Evolutionary conservation across 306 rosid species (phyloP).

Genomic region (Ormosia emarginata): DNA sequence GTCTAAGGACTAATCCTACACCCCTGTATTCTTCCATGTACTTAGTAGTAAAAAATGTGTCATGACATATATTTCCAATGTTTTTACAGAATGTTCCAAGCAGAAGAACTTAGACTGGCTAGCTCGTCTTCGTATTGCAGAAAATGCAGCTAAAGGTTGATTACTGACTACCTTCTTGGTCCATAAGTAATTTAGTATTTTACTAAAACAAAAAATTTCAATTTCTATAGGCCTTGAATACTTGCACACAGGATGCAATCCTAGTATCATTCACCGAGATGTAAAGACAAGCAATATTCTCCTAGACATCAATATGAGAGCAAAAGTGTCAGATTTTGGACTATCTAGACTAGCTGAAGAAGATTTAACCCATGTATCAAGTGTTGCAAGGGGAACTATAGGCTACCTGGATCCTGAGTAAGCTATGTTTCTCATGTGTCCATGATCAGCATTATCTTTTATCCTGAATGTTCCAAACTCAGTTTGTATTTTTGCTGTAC

Average conservation of each 20-base stretch:
- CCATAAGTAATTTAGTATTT: background rate
- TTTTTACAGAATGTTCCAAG: constrained; percentile 44
- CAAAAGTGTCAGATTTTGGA: constrained; percentile 90
- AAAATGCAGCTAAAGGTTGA: constrained; percentile 93
- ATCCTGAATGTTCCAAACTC: background rate
- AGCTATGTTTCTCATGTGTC: constrained; percentile 19
- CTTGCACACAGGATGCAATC: constrained; percentile 90
- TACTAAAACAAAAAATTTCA: constrained; percentile 7
- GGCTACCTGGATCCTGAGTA: constrained; percentile 96
- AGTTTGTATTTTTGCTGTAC: constrained; percentile 1
- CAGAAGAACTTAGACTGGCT: constrained; percentile 66
- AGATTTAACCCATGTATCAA: constrained; percentile 81
- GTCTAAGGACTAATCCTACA: constrained; percentile 38
- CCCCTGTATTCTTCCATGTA: constrained; percentile 6
- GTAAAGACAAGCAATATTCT: constrained; percentile 87
- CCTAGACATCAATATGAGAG: constrained; percentile 82
- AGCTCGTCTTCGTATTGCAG: constrained; percentile 69
- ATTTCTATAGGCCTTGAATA: constrained; percentile 69
- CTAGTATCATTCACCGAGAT: constrained; percentile 89
- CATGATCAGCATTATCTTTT: background rate
- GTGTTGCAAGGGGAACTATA: constrained; percentile 76
- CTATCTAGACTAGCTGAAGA: constrained; percentile 79
- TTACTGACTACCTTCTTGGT: constrained; percentile 11
- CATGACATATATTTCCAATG: constrained; percentile 14
- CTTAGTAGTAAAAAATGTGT: background rate